Conservation (phyloP, 352 stramenopile genomes). For the Phytopythium sindhum region DNA sequence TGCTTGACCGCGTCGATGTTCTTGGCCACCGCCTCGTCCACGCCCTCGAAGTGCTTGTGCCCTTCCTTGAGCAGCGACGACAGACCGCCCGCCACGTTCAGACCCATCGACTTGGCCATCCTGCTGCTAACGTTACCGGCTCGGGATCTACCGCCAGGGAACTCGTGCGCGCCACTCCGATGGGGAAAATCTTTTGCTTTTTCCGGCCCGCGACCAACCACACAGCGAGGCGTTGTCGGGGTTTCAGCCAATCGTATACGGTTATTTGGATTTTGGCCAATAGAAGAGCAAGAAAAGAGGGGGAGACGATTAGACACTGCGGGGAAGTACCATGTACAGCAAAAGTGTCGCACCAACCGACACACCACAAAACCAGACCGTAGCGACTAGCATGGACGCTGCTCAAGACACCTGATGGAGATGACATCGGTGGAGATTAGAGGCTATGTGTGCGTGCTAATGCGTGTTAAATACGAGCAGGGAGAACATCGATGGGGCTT, state of each 20-base stretch:
- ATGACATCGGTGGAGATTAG: background rate
- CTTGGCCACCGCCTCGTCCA: slow-evolving; percentile 95
- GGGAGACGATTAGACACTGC: background rate
- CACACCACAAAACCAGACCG: background rate
- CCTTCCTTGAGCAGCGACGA: slow-evolving; percentile 98
- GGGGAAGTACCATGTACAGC: background rate
- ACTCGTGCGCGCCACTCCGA: background rate
- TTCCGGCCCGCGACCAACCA: slow-evolving; percentile 1
- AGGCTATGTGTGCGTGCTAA: background rate
- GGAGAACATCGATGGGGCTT: background rate
- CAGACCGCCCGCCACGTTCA: slow-evolving; percentile 95
- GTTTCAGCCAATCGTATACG: slow-evolving; percentile 2
- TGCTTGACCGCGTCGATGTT: slow-evolving; percentile 99
- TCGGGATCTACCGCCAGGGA: background rate
- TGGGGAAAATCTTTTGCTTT: slow-evolving; percentile 5
- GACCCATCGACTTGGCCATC: slow-evolving; percentile 93
- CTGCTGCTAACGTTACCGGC: slow-evolving; percentile 9
- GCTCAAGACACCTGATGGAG: no score
- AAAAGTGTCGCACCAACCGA: background rate
- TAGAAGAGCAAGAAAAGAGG: background rate
- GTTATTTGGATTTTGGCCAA: background rate
- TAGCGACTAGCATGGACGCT: no score
- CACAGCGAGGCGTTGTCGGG: background rate
- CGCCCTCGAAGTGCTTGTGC: slow-evolving; percentile 94
- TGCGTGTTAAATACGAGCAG: background rate